Percentiles rank a stretch among this genome's conserved stretches.
phyloP scores from a whole-genome alignment of 2,329 filamentous ascomycete species.

The Stagonosporopsis chrysanthemi region DNA sequence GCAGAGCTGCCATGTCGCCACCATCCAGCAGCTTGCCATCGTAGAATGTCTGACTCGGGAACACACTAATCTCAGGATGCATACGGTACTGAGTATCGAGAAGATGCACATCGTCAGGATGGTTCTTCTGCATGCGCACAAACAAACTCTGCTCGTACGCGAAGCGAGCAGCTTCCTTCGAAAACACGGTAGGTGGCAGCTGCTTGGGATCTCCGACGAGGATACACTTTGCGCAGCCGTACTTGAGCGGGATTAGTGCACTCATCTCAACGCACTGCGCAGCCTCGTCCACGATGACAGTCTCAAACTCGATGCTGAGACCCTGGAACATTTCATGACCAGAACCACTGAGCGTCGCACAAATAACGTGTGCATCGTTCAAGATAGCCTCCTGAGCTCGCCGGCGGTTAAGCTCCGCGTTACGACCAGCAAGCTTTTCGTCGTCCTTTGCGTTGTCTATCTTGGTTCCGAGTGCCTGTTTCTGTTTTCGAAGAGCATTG shows the following conservation, averaged over 20 bases:
- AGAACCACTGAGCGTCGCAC: conserved; percentile 91
- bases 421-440: conserved; percentile 80
- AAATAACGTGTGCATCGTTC: conserved; percentile 89
- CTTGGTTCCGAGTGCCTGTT: conserved; percentile 76
- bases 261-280: conserved; percentile 98
- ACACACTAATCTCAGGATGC: conserved; percentile 94
- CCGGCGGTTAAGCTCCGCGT: conserved; percentile 84
- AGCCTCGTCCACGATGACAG: conserved; percentile 96
- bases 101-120: conserved; percentile 85
- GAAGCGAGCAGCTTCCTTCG: conserved; percentile 87
- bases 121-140: conserved; percentile 95
- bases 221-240: conserved; percentile 95
- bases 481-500: conserved; percentile 77
- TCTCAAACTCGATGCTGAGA: conserved; percentile 95
- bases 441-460: conserved; percentile 90
- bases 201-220: conserved; percentile 98
- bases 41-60: conserved; percentile 92
- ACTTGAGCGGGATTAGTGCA: conserved; percentile 95
- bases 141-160: conserved; percentile 98
- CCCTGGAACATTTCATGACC: conserved; percentile 98
- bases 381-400: conserved; percentile 90
- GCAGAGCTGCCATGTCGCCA: conserved; percentile 77
- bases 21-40: conserved; percentile 87
- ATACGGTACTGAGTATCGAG: conserved; percentile 99
- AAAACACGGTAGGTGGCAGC: conserved; percentile 92